Evolutionary conservation across 352 stramenopile species (phyloP).

Genomic region (Saprolegnia diclina): DNA sequence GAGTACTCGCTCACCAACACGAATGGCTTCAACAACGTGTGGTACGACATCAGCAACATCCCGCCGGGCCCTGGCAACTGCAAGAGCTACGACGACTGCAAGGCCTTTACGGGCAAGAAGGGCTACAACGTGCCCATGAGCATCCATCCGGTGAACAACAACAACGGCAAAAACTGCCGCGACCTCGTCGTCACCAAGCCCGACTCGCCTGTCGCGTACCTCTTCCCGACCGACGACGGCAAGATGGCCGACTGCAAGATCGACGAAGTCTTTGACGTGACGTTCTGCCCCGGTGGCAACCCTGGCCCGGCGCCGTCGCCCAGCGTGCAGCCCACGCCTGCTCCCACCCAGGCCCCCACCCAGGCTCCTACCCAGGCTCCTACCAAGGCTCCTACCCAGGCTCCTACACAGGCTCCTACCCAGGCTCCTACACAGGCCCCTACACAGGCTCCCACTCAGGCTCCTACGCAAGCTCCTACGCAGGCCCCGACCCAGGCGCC

Average conservation of each 20-base stretch:
- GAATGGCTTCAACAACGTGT: slow-evolving; percentile 29
- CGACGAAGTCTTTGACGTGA: slow-evolving; percentile 39
- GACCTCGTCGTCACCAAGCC: slow-evolving; percentile 34
- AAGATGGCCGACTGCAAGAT: slow-evolving; percentile 59
- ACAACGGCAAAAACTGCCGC: slow-evolving; percentile 32
- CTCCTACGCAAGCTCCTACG: slow-evolving; percentile 1
- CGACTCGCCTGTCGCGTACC: slow-evolving; percentile 46
- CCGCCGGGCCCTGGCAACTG: slow-evolving; percentile 38
- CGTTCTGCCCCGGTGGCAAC: slow-evolving; percentile 43
- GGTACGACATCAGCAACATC: slow-evolving; percentile 65
- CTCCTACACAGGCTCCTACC: slow-evolving; percentile 1
- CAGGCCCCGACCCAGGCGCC: background rate
- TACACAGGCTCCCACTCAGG: background rate
- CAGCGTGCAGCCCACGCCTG: background rate
- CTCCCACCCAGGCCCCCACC: background rate
- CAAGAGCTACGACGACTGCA: slow-evolving; percentile 37
- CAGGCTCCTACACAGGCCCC: slow-evolving; percentile 4
- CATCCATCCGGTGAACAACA: slow-evolving; percentile 36
- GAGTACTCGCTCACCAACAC: slow-evolving; percentile 26
- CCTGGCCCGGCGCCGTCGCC: background rate
- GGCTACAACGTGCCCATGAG: slow-evolving; percentile 58
- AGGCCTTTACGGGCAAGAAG: slow-evolving; percentile 37
- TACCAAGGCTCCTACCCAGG: slow-evolving; percentile 4
- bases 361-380: background rate
- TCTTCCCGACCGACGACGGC: slow-evolving; percentile 49